Conservation (phyloP, 129 eudicot genomes). For the Saposhnikovia divaricata region DNA sequence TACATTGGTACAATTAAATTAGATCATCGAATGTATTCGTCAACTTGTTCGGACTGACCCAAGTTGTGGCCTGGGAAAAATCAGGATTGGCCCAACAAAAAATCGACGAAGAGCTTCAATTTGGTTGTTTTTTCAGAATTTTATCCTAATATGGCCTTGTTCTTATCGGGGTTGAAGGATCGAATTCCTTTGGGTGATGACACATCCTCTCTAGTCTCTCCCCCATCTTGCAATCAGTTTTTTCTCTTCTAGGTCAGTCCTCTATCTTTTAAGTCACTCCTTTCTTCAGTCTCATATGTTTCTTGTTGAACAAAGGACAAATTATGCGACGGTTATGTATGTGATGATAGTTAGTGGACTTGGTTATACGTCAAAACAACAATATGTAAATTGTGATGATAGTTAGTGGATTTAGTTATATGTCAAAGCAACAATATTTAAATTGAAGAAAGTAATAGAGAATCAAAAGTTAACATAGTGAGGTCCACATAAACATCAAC, state of each 20-base stretch:
- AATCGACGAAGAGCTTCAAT: not conserved
- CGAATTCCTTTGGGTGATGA: not conserved
- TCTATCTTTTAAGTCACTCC: not conserved
- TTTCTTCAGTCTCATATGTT: not conserved
- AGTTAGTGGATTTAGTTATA: too few species aligned
- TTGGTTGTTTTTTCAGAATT: too few species aligned
- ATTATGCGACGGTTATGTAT: not conserved
- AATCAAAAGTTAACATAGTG: not conserved
- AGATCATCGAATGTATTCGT: not conserved
- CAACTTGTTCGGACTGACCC: too few species aligned
- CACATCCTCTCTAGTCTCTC: not conserved
- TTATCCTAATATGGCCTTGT: not conserved
- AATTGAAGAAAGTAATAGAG: not conserved
- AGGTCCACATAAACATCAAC: not conserved
- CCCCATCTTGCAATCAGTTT: not conserved
- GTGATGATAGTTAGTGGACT: not conserved
- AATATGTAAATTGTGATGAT: not conserved
- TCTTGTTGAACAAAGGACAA: too few species aligned
- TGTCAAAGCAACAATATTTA: not conserved
- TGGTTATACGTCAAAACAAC: not conserved
- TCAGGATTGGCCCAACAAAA: too few species aligned
- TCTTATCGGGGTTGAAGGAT: not conserved
- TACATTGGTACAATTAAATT: not conserved
- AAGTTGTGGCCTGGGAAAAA: too few species aligned
- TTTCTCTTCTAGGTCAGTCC: not conserved